Evolutionary conservation across 2,329 filamentous ascomycete genomes (phyloP), one percentile per base, ranked within the genome.

Genomic region (Ascochyta koolunga): DNA sequence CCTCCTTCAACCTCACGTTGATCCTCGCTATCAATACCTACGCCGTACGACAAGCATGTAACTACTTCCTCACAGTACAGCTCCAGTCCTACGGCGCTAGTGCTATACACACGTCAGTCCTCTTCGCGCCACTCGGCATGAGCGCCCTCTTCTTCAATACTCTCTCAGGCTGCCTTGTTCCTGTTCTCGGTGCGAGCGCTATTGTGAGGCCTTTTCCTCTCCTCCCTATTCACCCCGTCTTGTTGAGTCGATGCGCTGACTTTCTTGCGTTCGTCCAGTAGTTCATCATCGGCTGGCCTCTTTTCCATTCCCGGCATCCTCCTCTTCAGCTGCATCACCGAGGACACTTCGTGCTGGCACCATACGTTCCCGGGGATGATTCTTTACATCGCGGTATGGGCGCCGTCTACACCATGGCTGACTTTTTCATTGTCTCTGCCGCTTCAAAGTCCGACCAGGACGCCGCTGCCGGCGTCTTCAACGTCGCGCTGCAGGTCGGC

Each of bases 61-160:
- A 31, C 4, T 50, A 50, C 39, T 50, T 44, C 18, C 47, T 50
- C n/a, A 50, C 47, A 32, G 32, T 50, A 2, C 39, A 50, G 39
- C 47, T 50, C 9, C 47, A 50, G 47, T 42, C 39, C 39, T 42
- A 42, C n/a, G 39, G 47, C 22, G 21, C 39, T 21, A 50, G 31
- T 24, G 47, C 47, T 5, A 43, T 50, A 8, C 47, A 50, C 18
- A 50, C 47, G 31, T 50, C 47, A 19, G 39, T 50, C n/a, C 47
- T 43, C 24, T 50, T 50, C 29, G 31, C 44, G 3, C 47, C 47
- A 29, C 47, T 44, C 8, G 47, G 47, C 18, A 22, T 50, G 1
- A 43, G 38, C 47, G 47, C 47, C 24, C 32, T 50, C 15, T 24
- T 38, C 3, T 43, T 50, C 39, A 50, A 50, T 24, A 42, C 39